Base-by-base conservation (phyloP, 1,139 yeast species). In the Suhomyces maxii region DNA sequence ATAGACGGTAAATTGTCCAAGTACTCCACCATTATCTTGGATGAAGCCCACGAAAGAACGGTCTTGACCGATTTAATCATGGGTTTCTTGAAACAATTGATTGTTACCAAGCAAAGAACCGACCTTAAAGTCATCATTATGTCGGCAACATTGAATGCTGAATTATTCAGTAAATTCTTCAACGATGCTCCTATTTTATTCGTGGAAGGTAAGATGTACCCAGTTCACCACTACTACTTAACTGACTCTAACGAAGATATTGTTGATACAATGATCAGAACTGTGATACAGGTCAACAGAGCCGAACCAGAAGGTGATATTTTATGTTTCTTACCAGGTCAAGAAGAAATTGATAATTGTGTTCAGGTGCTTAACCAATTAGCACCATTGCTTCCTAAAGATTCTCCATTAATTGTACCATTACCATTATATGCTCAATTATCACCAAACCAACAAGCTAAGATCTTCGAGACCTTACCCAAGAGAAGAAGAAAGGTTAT, bases 131-230 rank as follows among this genome's bases (percentile, higher is more conserved):
- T 87, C 11, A 76, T 87, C 10, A 76, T 87, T 51, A 86, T 93
- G 98, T 90, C 98, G 44, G 99, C 99, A 26, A 93, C 99, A 0
- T 76, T 93, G 53, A 96, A 95, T 66, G 98, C 98, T 1, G 96
- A 91, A 45, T 77, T 83, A 52, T 95, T 93, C 64, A 83, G 95
- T 46, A 65, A 73, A 23, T 93, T 91, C 62, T 93, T 89, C 60
- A 69, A 79, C 55, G 66, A 80, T 48, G 95, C 96, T 2, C 95
- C 93, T 11, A 84, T 91, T 30, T 68, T 90, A 41, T 89, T 77
- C 55, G 86, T 95, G 2, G 96, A 90, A 64, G 99, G 99, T 58
- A 84, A 91, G 57, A 87, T 86, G 77, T 90, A 73, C 64, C 89
- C 93, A 1, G 99, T 93, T 1, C 78, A 87, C 34, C 79, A 88